Evolutionary conservation across 495 filamentous ascomycete species (phyloP).

Genomic region (Lepidopterella palustris): DNA sequence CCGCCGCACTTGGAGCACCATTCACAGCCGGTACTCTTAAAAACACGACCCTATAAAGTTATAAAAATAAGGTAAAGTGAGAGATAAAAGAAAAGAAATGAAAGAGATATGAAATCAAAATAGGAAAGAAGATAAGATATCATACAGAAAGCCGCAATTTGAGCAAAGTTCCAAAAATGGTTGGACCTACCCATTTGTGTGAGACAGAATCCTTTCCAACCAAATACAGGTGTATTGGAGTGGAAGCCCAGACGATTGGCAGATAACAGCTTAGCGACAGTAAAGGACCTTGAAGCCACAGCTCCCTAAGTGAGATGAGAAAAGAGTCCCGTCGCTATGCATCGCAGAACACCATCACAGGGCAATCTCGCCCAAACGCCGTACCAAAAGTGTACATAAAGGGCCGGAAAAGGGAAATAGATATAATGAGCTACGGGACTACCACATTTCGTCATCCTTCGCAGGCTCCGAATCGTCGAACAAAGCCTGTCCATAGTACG

Average conservation of each 20-base stretch:
- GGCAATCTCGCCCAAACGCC: neutral
- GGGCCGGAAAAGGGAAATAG: neutral
- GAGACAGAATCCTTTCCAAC: too few relatives aligned
- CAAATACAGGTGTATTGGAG: neutral
- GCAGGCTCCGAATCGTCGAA: constrained; percentile 15
- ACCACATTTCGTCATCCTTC: constrained; percentile 30
- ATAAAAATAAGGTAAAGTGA: neutral
- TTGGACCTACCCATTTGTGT: too few relatives aligned
- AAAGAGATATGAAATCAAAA: neutral
- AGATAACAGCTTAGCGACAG: neutral
- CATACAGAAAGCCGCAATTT: neutral
- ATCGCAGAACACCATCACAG: neutral
- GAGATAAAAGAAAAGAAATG: neutral
- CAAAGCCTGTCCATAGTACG: constrained; percentile 19
- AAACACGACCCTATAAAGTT: neutral
- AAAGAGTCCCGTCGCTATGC: neutral
- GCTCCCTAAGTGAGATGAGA: neutral
- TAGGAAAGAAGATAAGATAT: neutral
- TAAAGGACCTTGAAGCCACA: neutral
- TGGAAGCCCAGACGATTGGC: neutral
- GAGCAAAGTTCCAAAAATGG: neutral
- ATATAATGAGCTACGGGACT: neutral
- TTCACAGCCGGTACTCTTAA: neutral
- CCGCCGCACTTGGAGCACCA: neutral
- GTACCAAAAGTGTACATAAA: neutral